Evolutionary conservation across 768 basidiomycete genomes (phyloP).

Genomic region (Amanita jacksonii): DNA sequence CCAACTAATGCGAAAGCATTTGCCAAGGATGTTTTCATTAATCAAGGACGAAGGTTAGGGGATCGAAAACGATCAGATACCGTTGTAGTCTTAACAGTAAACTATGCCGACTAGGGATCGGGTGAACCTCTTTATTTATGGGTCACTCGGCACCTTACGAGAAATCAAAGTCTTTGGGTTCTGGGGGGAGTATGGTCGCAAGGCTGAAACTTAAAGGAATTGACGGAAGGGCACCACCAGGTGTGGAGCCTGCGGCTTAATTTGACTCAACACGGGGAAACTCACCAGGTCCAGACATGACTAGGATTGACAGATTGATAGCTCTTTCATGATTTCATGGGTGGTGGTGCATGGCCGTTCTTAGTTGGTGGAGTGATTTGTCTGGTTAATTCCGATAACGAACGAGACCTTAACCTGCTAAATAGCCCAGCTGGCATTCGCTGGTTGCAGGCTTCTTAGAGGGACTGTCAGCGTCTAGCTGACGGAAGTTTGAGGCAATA

Average conservation of each 20-base stretch:
- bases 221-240: slow-evolving; percentile 80
- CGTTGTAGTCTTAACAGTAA: slow-evolving; percentile 60
- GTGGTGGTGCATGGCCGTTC: slow-evolving; percentile 87
- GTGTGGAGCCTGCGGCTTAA: slow-evolving; percentile 72
- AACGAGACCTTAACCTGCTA: slow-evolving; percentile 86
- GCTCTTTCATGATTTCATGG: slow-evolving; percentile 81
- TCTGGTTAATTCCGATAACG: slow-evolving; percentile 91
- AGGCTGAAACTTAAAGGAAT: slow-evolving; percentile 76
- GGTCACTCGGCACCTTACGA: slow-evolving; percentile 72
- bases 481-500: slow-evolving; percentile 85
- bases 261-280: slow-evolving; percentile 80
- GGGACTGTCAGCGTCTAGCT: slow-evolving; percentile 75
- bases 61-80: slow-evolving; percentile 82
- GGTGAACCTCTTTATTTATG: slow-evolving; percentile 56
- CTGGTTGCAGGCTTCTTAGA: slow-evolving; percentile 78
- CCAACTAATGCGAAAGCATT: slow-evolving; percentile 77
- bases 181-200: slow-evolving; percentile 40
- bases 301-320: slow-evolving; percentile 74
- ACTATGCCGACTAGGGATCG: slow-evolving; percentile 76
- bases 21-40: too few relatives aligned
- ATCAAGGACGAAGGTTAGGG: too few relatives aligned
- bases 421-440: slow-evolving; percentile 75
- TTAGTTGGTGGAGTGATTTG: slow-evolving; percentile 92
- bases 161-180: slow-evolving; percentile 90
- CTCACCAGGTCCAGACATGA: slow-evolving; percentile 75